These are phyloP conservation scores for Boletus huronensis DNA, from an alignment of 768 basidiomycete species.

Conservation along the genomic window DNA sequence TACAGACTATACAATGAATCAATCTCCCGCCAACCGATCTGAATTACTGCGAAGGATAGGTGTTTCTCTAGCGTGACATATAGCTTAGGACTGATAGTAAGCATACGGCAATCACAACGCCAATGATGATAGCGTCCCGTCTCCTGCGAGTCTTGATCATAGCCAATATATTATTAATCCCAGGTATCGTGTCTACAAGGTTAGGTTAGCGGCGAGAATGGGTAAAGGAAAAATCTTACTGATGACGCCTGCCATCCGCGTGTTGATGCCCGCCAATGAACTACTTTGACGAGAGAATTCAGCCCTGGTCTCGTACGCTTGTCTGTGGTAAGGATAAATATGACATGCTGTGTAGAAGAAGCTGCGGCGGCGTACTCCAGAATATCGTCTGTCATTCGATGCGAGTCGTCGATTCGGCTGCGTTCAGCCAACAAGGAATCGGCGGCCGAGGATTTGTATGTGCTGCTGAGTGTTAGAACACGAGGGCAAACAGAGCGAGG, in stretches of 20 bases:
- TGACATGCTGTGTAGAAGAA: neutral
- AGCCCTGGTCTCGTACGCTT: slow-evolving; percentile 94
- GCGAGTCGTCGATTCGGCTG: slow-evolving; percentile 85
- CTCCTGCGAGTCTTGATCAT: slow-evolving; percentile 93
- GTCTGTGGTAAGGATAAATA: slow-evolving; percentile 44
- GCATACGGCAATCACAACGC: slow-evolving; percentile 83
- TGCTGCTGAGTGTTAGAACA: slow-evolving; percentile 43
- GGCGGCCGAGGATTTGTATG: slow-evolving; percentile 85
- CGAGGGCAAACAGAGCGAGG: neutral
- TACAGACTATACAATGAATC: neutral
- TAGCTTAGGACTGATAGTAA: slow-evolving; percentile 59
- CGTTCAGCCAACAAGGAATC: slow-evolving; percentile 88
- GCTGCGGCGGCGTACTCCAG: slow-evolving; percentile 58
- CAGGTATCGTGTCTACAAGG: slow-evolving; percentile 78
- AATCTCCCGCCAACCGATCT: neutral
- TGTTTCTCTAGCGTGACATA: slow-evolving; percentile 29
- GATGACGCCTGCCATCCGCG: slow-evolving; percentile 78
- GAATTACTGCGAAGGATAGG: slow-evolving; percentile 1
- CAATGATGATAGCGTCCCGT: slow-evolving; percentile 86
- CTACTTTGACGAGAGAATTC: slow-evolving; percentile 85
- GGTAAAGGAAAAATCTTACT: slow-evolving; percentile 44
- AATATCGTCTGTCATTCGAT: slow-evolving; percentile 91
- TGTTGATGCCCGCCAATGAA: slow-evolving; percentile 74
- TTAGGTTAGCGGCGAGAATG: neutral
- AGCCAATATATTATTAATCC: slow-evolving; percentile 81